Base-by-base conservation (phyloP, 2,329 filamentous ascomycete genomes). In the Epichloe hybrida region DNA sequence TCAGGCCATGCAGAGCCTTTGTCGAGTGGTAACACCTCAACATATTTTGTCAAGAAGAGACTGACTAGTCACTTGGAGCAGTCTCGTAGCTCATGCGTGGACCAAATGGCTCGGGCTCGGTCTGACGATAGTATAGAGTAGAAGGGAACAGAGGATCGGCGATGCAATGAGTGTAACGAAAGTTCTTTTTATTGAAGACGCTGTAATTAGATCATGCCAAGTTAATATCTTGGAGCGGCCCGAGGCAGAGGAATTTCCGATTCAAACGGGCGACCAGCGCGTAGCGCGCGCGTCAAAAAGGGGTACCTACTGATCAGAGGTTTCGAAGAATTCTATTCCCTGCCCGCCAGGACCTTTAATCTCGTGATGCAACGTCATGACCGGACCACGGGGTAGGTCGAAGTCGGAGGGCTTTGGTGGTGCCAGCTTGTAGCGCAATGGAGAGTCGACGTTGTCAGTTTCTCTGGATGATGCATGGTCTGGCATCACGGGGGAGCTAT, bases 1-100 rank as follows among this genome's bases (percentile, higher is more conserved):
- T n/a, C n/a, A n/a, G n/a, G 86, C 84, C 75, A 91, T 93, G 53
- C 94, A 80, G 75, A 93, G 8, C 93, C 90, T 66, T 95, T 95
- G 58, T 91, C 83, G 15, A n/a, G 93, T 95, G 0, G 87, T 95
- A 49, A 96, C 80, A 46, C 88, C 81, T 20, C 77, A 79, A 7
- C 84, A 89, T 38, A 79, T 76, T 54, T 80, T 79, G 61, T 89
- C 84, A 96, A 88, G 62, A 84, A 86, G 64, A 96, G n/a, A n/a
- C n/a, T n/a, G n/a, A n/a, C n/a, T n/a, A n/a, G n/a, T n/a, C n/a
- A n/a, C n/a, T n/a, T n/a, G n/a, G n/a, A n/a, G n/a, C n/a, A n/a
- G n/a, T n/a, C n/a, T 97, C 91, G 62, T 93, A 95, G 69, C 86
- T 94, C 65, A 98, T 83, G 51, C 89, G 84, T 4, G 93, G 79